These are phyloP conservation scores for Selaginella tamariscina DNA, from an alignment of 75 land plant genomes.

Conservation along the genomic window DNA sequence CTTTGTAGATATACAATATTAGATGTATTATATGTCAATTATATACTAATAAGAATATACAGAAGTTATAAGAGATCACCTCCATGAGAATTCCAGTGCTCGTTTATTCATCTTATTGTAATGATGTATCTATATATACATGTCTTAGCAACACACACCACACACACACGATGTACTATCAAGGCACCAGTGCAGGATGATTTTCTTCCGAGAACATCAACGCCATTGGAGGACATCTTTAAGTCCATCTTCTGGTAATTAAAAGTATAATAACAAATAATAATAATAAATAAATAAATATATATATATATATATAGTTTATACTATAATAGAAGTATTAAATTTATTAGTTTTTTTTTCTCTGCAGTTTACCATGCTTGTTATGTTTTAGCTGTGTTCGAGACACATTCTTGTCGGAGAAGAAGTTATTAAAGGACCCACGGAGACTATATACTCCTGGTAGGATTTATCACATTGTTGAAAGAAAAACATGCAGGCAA, in stretches of 20 bases:
- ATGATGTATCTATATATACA: too few relatives aligned
- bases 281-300: too few relatives aligned
- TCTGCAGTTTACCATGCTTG: slow-evolving; percentile 5
- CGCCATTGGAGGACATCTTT: slow-evolving; percentile 10
- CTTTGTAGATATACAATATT: too few relatives aligned
- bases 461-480: not conserved
- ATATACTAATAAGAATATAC: not conserved
- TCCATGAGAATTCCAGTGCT: too few relatives aligned
- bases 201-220: slow-evolving; percentile 1
- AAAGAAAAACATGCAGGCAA: slow-evolving; percentile 3
- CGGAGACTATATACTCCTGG: slow-evolving; percentile 6
- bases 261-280: not conserved
- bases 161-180: too few relatives aligned
- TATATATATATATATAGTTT: not conserved
- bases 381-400: not conserved
- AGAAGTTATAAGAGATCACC: too few relatives aligned
- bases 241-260: slow-evolving; percentile 9
- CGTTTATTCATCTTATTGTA: too few relatives aligned
- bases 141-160: too few relatives aligned
- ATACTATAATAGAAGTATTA: not conserved
- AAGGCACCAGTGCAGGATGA: slow-evolving; percentile 15
- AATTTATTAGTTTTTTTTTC: not conserved
- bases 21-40: too few relatives aligned
- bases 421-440: slow-evolving; percentile 2
- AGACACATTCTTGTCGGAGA: slow-evolving; percentile 6